Base-by-base conservation (phyloP, 768 basidiomycete species). In the Boletus insuetus region DNA sequence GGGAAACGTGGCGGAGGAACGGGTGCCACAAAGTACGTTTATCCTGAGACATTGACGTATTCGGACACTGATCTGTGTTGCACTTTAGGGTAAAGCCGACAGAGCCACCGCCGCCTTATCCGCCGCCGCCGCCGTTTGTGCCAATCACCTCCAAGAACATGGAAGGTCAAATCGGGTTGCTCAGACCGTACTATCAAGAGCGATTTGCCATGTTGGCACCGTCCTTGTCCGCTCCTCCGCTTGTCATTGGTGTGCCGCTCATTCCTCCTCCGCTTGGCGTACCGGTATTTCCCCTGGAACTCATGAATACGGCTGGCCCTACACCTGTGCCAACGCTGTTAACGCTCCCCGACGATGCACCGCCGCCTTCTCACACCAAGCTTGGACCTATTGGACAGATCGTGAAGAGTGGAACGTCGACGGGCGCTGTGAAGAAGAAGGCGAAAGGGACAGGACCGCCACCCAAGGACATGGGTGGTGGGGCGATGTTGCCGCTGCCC, bases 381-480 rank as follows among this genome's bases (percentile, higher is more conserved):
- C 81, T 92, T 62, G 89, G 89, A 0, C 91, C 91, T 0, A 72
- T 91, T 17, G 91, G 91, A 8, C 89, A 91, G 67, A 81, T 91
- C 55, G 62, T 84, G 64, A 82, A 83, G 65, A 74, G 77, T 1
- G 77, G 76, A 3, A 62, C 76, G 0, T 69, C 77, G 17, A 64
- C 77, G 2, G 74, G 74, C 2, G 53, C 74, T 12, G 70, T 81
- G 68, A 92, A 91, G 81, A 91, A 89, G 79, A 84, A 82, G 66
- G 63, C 54, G 55, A 64, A 61, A 55, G 71, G 44, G 56, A 58
- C 51, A 34, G 65, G 53, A 58, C 63, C 51, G 26, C 62, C 62
- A 10, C 54, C 61, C 24, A 67, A 67, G 64, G 69, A 56, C 53
- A 54, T 46, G 54, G 17, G 64, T 26, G 53, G 53, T 34, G 67